Evolutionary conservation across 768 basidiomycete species (phyloP), one percentile per base, ranked within the genome.

Genomic region (Suillus luteus): DNA sequence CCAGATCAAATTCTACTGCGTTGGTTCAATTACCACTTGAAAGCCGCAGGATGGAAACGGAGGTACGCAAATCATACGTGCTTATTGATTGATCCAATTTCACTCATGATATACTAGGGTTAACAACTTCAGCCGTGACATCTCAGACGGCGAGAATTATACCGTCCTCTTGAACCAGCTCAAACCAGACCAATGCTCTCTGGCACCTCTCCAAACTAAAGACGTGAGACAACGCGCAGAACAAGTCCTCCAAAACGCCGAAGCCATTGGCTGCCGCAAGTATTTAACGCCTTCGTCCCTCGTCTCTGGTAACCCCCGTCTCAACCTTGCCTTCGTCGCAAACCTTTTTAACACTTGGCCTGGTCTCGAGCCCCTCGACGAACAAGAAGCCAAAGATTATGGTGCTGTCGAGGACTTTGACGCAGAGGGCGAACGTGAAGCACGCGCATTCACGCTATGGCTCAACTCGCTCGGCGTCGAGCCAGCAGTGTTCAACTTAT

Each of bases 11-110:
- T 99, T 68, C 79, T 99, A 24, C 77, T 99, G n/a, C 82, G 97
- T 51, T 99, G 97, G 97, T 99, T 99, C 81, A 99, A 99, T 76
- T 99, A 91, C 75, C 97, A 99, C 77, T 81, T 99, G 67, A 99
- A 97, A 74, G 92, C 93, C 10, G 97, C 96, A 31, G 91, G 91
- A 1, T 96, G 94, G 91, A 84, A 91, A 61, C 82, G 93, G 73
- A 86, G 88, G 95, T 95, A 67, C 40, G 74, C 1, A 35, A 14
- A 35, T 27, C 31, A 19, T 17, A 7, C 9, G 6, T 8, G 5
- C 49, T 22, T n/a, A 27, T 17, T 8, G 5, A 27, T 14, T 8
- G 5, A 43, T 48, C 5, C 11, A 37, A 60, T 38, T 66, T 72
- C 24, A 70, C 55, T 14, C 22, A 6, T 3, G 9, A 6, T 24